Conservation (phyloP, 805 yeast genomes). For the Myxozyma melibiosi region DNA sequence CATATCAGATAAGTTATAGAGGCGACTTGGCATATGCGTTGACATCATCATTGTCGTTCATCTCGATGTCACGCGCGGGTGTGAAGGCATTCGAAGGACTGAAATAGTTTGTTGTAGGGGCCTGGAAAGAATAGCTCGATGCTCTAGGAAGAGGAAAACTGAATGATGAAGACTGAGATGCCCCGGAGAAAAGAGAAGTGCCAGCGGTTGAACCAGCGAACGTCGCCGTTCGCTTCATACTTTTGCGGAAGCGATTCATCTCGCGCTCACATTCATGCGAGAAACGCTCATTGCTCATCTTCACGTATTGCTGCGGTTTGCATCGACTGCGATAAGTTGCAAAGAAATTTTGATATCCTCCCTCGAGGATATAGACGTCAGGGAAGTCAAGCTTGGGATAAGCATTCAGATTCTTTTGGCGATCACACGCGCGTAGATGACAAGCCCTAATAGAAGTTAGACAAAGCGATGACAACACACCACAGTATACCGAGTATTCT, state of each 20-base stretch:
- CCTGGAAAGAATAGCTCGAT: not conserved
- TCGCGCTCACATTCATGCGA: constrained; percentile 55
- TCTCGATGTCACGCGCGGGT: constrained; percentile 1
- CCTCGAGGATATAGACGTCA: constrained; percentile 82
- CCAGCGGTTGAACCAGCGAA: constrained; percentile 7
- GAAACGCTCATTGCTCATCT: constrained; percentile 69
- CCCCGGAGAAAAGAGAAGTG: not conserved
- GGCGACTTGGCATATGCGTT: constrained; percentile 2
- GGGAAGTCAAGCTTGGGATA: constrained; percentile 88
- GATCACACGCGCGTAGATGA: constrained; percentile 80
- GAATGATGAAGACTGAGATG: constrained; percentile 2
- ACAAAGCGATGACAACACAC: not conserved
- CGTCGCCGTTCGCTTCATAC: constrained; percentile 38
- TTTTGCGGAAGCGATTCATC: constrained; percentile 54
- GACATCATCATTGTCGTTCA: constrained; percentile 2
- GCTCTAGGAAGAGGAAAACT: constrained; percentile 6
- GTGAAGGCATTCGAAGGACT: constrained; percentile 7
- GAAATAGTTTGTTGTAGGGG: not conserved
- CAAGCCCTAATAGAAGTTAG: constrained; percentile 51
- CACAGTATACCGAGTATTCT: not conserved
- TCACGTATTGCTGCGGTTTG: constrained; percentile 76
- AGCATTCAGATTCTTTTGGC: constrained; percentile 66
- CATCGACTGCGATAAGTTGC: constrained; percentile 61
- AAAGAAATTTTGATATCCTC: constrained; percentile 85
- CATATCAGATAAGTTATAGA: not conserved